A percentile compares a stretch with the other conserved stretches of the same genome.
phyloP scores from a whole-genome alignment of 305 asterid genomes.

The Solanum chacoense region DNA sequence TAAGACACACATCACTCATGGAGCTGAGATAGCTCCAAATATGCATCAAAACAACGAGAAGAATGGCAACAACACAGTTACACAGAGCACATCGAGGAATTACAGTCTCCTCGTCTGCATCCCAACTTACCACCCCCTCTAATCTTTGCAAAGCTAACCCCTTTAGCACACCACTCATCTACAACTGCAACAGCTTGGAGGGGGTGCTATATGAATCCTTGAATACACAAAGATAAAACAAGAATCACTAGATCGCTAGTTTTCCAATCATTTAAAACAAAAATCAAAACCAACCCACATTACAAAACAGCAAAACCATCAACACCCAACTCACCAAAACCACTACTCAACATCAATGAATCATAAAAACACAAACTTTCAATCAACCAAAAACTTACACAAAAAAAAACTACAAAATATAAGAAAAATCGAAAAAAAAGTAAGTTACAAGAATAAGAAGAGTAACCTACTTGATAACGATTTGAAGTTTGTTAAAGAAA shows the following conservation, averaged over 20 bases:
- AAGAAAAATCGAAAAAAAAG: neutral
- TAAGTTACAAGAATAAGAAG: neutral
- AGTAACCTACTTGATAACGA: conserved; percentile 2
- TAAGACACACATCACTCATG: neutral
- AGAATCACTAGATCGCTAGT: neutral
- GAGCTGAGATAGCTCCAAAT: neutral
- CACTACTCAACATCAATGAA: neutral
- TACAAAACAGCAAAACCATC: neutral
- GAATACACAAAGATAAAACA: neutral
- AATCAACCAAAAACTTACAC: neutral
- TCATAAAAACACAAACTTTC: neutral
- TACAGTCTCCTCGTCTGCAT: neutral
- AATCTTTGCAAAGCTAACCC: neutral
- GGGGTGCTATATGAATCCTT: neutral
- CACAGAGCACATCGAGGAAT: neutral
- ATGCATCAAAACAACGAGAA: neutral
- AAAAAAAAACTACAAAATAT: neutral
- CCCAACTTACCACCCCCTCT: neutral
- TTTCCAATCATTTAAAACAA: neutral
- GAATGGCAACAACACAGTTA: neutral
- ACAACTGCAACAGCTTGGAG: neutral
- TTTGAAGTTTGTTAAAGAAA: neutral
- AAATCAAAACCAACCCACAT: neutral
- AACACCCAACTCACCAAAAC: neutral
- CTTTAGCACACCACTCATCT: neutral